Evolutionary conservation across 768 basidiomycete genomes (phyloP).

Genomic region (Lactarius quietus): DNA sequence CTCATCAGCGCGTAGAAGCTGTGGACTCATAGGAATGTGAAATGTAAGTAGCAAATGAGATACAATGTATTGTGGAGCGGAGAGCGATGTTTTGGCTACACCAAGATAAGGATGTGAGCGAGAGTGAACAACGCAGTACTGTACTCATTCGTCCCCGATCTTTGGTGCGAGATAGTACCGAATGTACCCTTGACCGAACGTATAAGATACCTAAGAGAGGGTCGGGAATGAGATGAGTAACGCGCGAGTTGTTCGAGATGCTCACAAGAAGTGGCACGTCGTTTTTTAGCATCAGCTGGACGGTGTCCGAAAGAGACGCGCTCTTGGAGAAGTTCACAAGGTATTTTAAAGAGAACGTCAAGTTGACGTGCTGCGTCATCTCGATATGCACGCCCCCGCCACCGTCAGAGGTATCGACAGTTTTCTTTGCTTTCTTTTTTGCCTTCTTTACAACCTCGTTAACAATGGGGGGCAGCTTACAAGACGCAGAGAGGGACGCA

Average conservation of each 20-base stretch:
- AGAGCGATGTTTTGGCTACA: slow-evolving; percentile 1
- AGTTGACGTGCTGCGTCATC: slow-evolving; percentile 85
- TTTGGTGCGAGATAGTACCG: slow-evolving; percentile 97
- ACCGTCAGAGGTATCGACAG: slow-evolving; percentile 48
- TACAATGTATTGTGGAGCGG: slow-evolving; percentile 12
- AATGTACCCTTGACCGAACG: slow-evolving; percentile 84
- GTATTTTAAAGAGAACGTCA: slow-evolving; percentile 97
- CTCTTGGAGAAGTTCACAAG: slow-evolving; percentile 96
- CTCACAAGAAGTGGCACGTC: slow-evolving; percentile 85
- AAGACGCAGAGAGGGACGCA: slow-evolving; percentile 23
- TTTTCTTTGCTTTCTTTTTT: slow-evolving; percentile 46
- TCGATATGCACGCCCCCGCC: slow-evolving; percentile 61
- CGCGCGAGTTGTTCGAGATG: slow-evolving; percentile 12
- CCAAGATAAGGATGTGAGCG: not conserved
- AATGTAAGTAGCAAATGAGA: slow-evolving; percentile 6
- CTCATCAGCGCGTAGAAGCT: not conserved
- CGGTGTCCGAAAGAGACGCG: slow-evolving; percentile 62
- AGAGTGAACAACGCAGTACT: not conserved
- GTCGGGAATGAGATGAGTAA: not conserved
- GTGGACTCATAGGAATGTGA: not conserved
- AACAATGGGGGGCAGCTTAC: not conserved
- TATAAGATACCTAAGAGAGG: slow-evolving; percentile 70
- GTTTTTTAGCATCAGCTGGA: slow-evolving; percentile 86
- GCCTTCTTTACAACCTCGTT: slow-evolving; percentile 39
- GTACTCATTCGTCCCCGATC: slow-evolving; percentile 75